Conservation (phyloP, 2,329 filamentous ascomycete species). For the Rutstroemia sp. region DNA sequence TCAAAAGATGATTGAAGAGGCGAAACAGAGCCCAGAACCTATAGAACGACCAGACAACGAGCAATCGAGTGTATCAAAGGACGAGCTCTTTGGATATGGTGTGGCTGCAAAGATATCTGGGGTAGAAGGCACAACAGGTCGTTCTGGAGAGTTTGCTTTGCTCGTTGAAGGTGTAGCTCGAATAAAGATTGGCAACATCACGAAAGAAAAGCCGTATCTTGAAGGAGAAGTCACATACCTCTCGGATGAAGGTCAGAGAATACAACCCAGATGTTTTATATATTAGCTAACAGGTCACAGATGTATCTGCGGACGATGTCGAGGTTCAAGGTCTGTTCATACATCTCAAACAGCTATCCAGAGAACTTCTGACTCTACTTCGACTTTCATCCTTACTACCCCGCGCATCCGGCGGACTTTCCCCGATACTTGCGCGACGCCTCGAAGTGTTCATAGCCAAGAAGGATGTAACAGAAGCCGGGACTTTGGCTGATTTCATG, state of each 20-base stretch:
- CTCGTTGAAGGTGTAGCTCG: conserved; percentile 80
- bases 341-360: conserved; percentile 74
- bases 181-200: conserved; percentile 66
- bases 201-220: conserved; percentile 76
- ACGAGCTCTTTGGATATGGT: conserved; percentile 76
- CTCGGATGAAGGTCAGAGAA: conserved; percentile 56
- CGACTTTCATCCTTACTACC: conserved; percentile 79
- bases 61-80: conserved; percentile 52
- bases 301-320: conserved; percentile 43
- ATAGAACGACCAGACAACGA: conserved; percentile 39
- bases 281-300: conserved; percentile 8
- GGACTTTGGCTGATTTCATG: conserved; percentile 91
- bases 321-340: conserved; percentile 66
- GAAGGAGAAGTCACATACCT: conserved; percentile 71
- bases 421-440: conserved; percentile 76
- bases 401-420: conserved; percentile 59
- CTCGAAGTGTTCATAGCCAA: conserved; percentile 81
- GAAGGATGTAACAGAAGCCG: conserved; percentile 76
- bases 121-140: conserved; percentile 59
- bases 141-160: conserved; percentile 67
- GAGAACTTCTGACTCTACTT: conserved; percentile 78
- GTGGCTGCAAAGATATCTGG: conserved; percentile 73
- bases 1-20: conserved; percentile 64
- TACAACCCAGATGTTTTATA: background rate
- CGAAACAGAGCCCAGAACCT: conserved; percentile 36